Evolutionary conservation across 2,329 filamentous ascomycete genomes (phyloP).

Genomic region (Ophiostoma perfectum): DNA sequence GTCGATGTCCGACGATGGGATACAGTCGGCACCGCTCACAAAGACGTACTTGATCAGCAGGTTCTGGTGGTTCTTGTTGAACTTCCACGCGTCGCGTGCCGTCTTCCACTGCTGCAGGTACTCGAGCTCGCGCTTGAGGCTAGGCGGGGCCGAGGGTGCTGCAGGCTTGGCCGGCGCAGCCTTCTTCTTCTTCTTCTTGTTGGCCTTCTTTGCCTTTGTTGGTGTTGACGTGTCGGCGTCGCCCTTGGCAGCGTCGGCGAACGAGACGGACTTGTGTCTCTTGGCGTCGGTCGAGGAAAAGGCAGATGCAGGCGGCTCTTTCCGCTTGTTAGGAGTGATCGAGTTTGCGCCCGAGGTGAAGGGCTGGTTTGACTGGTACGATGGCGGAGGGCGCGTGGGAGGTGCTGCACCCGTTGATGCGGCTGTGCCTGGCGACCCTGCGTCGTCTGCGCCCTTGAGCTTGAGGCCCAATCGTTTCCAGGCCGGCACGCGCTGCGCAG

Average conservation of each 20-base stretch:
- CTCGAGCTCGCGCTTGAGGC: constrained; percentile 59
- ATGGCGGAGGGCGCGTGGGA: constrained; percentile 29
- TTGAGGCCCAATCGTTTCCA: constrained; percentile 61
- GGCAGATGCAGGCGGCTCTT: constrained; percentile 22
- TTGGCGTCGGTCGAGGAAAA: constrained; percentile 28
- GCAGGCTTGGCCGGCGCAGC: constrained; percentile 26
- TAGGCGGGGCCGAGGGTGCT: background rate
- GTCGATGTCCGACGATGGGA: constrained; percentile 64
- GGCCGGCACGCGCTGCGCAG: constrained; percentile 45
- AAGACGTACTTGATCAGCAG: constrained; percentile 79
- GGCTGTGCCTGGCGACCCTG: constrained; percentile 30
- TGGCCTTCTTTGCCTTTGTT: constrained; percentile 22
- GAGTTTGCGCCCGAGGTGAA: constrained; percentile 8
- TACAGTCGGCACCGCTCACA: constrained; percentile 51
- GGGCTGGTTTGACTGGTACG: constrained; percentile 33
- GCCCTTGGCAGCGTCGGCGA: constrained; percentile 40
- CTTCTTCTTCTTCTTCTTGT: constrained; percentile 32
- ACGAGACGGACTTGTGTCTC: constrained; percentile 46
- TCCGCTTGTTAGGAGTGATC: constrained; percentile 25
- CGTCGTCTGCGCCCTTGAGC: constrained; percentile 46
- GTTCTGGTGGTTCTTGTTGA: constrained; percentile 89
- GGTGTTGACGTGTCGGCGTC: constrained; percentile 21
- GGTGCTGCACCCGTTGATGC: background rate
- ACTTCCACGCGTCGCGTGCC: constrained; percentile 74
- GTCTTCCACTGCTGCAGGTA: constrained; percentile 75